Conservation (phyloP, 164 flowering plant species). For the Litsea cubeba region DNA sequence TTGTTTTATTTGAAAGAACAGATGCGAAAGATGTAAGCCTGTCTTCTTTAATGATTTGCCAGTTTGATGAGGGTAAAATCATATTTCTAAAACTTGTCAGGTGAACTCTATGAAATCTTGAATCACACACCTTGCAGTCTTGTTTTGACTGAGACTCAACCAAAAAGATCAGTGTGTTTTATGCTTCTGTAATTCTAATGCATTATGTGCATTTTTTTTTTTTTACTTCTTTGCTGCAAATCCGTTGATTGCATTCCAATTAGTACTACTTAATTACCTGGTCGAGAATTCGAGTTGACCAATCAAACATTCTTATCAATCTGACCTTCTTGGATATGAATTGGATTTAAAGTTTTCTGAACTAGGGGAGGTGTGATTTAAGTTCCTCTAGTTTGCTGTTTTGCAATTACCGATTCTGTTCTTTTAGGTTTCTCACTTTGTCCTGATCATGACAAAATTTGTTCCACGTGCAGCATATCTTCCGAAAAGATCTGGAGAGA, state of each 20-base stretch:
- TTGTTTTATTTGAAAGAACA: slow-evolving; percentile 61
- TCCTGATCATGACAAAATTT: not conserved
- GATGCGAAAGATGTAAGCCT: slow-evolving; percentile 44
- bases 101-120: too few relatives aligned
- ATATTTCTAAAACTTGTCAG: not conserved
- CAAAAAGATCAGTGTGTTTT: not conserved
- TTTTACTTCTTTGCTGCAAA: not conserved
- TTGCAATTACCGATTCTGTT: not conserved
- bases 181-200: not conserved
- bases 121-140: not conserved
- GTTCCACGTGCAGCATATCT: slow-evolving; percentile 35
- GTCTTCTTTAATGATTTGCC: not conserved
- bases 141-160: not conserved
- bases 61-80: not conserved
- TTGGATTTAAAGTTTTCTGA: too few relatives aligned
- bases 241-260: not conserved
- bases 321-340: too few relatives aligned
- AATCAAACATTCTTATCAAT: not conserved
- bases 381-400: not conserved
- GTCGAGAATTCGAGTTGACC: not conserved
- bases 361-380: not conserved
- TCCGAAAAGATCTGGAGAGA: slow-evolving; percentile 62
- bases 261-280: not conserved
- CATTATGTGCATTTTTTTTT: not conserved
- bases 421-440: not conserved